Percentiles rank a stretch among this genome's conserved stretches.
Conservation (phyloP, 495 filamentous ascomycete species). For the Rhizodiscina lignyota region DNA sequence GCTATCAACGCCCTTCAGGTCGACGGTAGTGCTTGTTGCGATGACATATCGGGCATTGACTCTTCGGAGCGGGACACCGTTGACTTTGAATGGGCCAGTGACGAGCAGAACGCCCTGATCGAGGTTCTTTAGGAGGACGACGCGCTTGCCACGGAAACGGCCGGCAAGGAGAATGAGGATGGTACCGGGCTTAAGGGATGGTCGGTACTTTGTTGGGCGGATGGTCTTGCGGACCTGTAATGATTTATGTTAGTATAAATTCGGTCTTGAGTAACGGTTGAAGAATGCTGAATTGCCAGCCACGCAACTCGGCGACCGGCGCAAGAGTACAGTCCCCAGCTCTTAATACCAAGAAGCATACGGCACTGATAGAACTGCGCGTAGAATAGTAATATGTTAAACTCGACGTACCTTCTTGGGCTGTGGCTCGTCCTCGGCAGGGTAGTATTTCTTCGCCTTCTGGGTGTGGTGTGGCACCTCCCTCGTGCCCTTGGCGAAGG, state of each 20-base stretch:
- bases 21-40: conserved; percentile 81
- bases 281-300: conserved; percentile 8
- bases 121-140: conserved; percentile 94
- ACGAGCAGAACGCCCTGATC: conserved; percentile 93
- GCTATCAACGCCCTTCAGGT: conserved; percentile 67
- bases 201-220: conserved; percentile 67
- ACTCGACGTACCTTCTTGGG: conserved; percentile 87
- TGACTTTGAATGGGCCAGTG: conserved; percentile 99
- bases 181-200: conserved; percentile 78
- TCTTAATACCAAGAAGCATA: background rate
- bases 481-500: conserved; percentile 93
- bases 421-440: conserved; percentile 79
- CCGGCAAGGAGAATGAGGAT: conserved; percentile 97
- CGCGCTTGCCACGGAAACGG: conserved; percentile 99
- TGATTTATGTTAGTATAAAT: conserved; percentile 1
- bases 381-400: background rate
- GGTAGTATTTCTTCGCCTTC: conserved; percentile 99
- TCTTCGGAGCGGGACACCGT: conserved; percentile 94
- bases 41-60: conserved; percentile 99
- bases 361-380: background rate
- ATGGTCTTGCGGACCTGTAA: conserved; percentile 82
- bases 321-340: too few species aligned
- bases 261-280: conserved; percentile 1
- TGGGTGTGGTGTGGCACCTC: conserved; percentile 64
- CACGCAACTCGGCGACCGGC: too few species aligned